Base-by-base conservation (phyloP, 2,329 filamentous ascomycete genomes). In the Sporothrix humicola region DNA sequence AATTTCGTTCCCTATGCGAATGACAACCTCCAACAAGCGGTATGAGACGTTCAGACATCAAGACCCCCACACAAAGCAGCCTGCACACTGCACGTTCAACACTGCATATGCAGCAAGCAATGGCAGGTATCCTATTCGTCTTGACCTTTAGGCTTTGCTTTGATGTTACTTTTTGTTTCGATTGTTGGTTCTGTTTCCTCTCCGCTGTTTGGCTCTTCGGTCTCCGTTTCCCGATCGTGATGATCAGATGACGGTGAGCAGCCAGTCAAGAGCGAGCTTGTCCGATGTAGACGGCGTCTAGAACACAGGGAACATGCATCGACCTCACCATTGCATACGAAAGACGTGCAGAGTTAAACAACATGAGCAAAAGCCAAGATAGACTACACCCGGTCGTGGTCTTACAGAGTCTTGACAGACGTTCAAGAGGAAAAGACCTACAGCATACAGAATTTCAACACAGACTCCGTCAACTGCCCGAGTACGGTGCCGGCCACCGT, bases 161-260 rank as follows among this genome's bases (percentile, higher is more conserved):
- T 26, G 1, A n/a, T 26, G 23, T 26, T 37, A 37, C 7, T 37
- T 37, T 2, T 37, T 37, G 31, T 37, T 8, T 6, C 3, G 4
- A 17, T 9, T 37, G 56, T 59, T 59, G 56, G 26, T 13, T n/a
- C 13, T 15, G 2, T 23, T 65, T 8, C n/a, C 23, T 23, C n/a
- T 3, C 46, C 59, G 9, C 13, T 46, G 9, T 37, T 4, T 44
- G n/a, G 59, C 13, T 46, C n/a, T 46, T 10, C 20, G n/a, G n/a
- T 20, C 37, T 65, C 59, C 37, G 59, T 65, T 46, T 10, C 3
- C 46, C 59, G 59, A 37, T 46, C n/a, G 15, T 5, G 9, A 42
- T 65, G n/a, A 17, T 10, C 59, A 46, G 59, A 42, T 46, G 37
- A 46, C 59, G 59, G 59, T 65, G 59, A 23, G 59, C 42, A n/a